Base-by-base conservation (phyloP, 306 rosid species). In the Prunus campanulata region DNA sequence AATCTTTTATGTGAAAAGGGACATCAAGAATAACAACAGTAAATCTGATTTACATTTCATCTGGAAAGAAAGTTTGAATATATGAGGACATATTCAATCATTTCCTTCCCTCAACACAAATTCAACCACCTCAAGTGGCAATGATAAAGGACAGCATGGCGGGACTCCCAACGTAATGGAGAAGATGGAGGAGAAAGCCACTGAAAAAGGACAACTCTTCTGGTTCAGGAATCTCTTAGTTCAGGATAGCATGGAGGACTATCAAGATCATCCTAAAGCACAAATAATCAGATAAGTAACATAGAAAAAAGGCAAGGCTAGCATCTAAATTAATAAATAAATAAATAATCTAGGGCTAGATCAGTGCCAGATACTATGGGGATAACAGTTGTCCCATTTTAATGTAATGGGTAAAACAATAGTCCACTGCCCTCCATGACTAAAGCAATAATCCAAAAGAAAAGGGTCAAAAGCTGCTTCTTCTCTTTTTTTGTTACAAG, bases 191-290 rank as follows among this genome's bases (percentile, higher is more conserved):
- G 51, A 68, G 81, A 77, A 5, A 15, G 20, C 52, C 51, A 73
- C 75, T 68, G 75, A 30, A 15, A 30, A 68, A 44, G 61, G 51
- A n/a, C 68, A 69, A 59, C 35, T 32, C 35, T 32, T 32, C 35
- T 32, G 35, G 35, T 32, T 32, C 35, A 32, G 35, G 35, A 32
- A 32, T 32, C 52, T 77, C 80, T 8, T 12, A 46, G 70, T 27
- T 68, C 74, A 19, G 69, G 56, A 44, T 77, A 69, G 66, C 72
- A 68, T 29, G 3, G n/a, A 11, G 46, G 68, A 29, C 35, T 16
- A 5, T 57, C 56, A 14, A 60, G 6, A 48, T 70, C 70, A 59
- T 68, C 35, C 69, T 77, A 76, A 10, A 35, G 52, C 64, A 76
- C 11, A 55, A 54, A 66, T 4, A 20, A 54, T 60, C 35, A 19